phyloP scores from a whole-genome alignment of 768 basidiomycete species.

The Lactarius deliciosus region DNA sequence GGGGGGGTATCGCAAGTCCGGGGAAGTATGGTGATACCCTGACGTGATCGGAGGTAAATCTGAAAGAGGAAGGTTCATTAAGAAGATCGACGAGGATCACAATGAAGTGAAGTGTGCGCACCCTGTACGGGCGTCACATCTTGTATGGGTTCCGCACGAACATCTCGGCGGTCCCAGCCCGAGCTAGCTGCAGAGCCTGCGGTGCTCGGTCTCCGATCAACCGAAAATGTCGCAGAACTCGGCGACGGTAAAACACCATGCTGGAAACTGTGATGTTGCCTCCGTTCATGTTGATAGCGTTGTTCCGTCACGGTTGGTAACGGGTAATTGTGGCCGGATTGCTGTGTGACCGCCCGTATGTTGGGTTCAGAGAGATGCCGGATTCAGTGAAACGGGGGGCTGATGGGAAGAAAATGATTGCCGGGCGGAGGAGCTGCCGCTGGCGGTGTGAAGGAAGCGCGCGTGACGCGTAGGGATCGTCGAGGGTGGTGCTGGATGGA shows the following conservation, averaged over 20 bases:
- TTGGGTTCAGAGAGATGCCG: constrained; percentile 26
- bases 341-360: constrained; percentile 15
- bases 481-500: not conserved
- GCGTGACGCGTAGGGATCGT: constrained; percentile 21
- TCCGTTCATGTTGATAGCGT: constrained; percentile 11
- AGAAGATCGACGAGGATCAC: constrained; percentile 27
- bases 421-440: constrained; percentile 16
- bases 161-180: constrained; percentile 22
- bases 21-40: constrained; percentile 14
- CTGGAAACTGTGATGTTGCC: constrained; percentile 21
- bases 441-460: constrained; percentile 20
- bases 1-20: constrained; percentile 13
- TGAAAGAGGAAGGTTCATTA: constrained; percentile 12
- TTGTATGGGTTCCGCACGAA: constrained; percentile 16
- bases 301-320: constrained; percentile 7
- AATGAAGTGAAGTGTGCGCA: constrained; percentile 2
- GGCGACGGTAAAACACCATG: constrained; percentile 20
- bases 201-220: constrained; percentile 23
- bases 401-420: constrained; percentile 16
- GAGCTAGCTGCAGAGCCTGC: constrained; percentile 28
- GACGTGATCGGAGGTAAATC: constrained; percentile 23
- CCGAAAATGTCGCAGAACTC: constrained; percentile 17
- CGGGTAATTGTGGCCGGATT: constrained; percentile 13
- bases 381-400: constrained; percentile 2
- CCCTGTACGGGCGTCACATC: constrained; percentile 15